These are phyloP conservation scores for Poteriospumella lacustris DNA, from an alignment of 108 stramenopile genomes.

Conservation along the genomic window DNA sequence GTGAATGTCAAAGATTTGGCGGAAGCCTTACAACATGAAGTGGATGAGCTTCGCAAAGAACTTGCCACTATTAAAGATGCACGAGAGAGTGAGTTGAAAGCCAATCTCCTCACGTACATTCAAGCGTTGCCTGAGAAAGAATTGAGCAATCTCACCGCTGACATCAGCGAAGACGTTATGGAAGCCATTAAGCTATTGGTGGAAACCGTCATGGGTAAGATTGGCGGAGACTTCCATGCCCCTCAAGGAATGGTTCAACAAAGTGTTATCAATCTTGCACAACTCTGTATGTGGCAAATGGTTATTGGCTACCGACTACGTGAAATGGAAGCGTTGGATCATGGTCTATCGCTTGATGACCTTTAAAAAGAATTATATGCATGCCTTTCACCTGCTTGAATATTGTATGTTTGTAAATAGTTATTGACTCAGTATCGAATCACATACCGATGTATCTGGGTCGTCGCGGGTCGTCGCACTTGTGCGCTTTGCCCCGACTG, in stretches of 20 bases:
- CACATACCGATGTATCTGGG: too few relatives aligned
- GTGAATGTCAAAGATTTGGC: conserved; percentile 87
- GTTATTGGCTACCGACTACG: conserved; percentile 86
- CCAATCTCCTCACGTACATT: conserved; percentile 77
- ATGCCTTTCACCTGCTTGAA: too few relatives aligned
- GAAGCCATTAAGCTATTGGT: conserved; percentile 89
- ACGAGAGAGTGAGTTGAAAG: conserved; percentile 69
- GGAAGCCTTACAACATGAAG: conserved; percentile 75
- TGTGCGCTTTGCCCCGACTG: too few relatives aligned
- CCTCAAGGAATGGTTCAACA: conserved; percentile 75
- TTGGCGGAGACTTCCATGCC: conserved; percentile 59
- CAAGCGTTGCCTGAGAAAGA: conserved; percentile 74
- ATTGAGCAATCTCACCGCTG: conserved; percentile 65
- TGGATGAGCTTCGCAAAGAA: conserved; percentile 63
- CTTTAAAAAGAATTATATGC: not conserved
- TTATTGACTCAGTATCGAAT: too few relatives aligned
- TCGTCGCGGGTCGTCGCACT: too few relatives aligned
- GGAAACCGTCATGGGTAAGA: conserved; percentile 64
- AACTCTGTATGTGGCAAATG: conserved; percentile 97
- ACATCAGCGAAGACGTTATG: conserved; percentile 82
- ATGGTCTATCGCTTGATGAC: not conserved
- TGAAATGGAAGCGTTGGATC: conserved; percentile 66
- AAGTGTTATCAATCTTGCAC: conserved; percentile 80
- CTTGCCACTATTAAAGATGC: conserved; percentile 55
- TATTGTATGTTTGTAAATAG: too few relatives aligned